Evolutionary conservation across 1,284 basidiomycete species (phyloP), one percentile per base, ranked within the genome.

Genomic region (Bondarzewia mesenterica): DNA sequence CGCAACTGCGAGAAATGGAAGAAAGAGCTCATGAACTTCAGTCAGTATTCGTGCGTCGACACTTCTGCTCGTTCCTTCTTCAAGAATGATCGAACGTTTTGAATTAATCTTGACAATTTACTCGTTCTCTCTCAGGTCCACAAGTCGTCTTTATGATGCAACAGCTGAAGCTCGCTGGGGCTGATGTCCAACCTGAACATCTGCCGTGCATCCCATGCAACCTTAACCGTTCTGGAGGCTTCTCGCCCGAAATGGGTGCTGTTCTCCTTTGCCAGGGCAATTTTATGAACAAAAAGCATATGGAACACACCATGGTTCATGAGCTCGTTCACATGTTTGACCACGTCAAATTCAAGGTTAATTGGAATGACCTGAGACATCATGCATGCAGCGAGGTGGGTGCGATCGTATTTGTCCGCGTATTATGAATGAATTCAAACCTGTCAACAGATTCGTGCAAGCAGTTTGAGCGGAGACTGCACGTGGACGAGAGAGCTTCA

Each of bases 321-420:
- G 95, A 99, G 62, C 80, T 98, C 50, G 71, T 98, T n/a, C 95
- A 98, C 65, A 85, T 93, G 75, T 98, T 88, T 62, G 95, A 98
- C 63, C 89, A 96, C 56, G 90, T 89, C 64, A 83, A 85, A 62
- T 98, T 98, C 72, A 85, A 93, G 50, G 88, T 96, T 1, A 85
- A 96, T 64, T 97, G 92, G 93, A 68, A 64, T 46, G 88, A 98
- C 65, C 66, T 98, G 47, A 71, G 92, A 47, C 93, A 97, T 69
- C 93, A 95, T 63, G 95, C 95, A 0, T 98, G 94, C 63, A 90
- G 85, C 59, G 94, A 98, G 78, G 93, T 94, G 61, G 59, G 80
- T 69, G 35, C 46, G 22, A 32, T 48, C 10, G 37, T 36, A 36
- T 10, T 36, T 23, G 47, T 21, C 27, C 32, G 39, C 46, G 44